Base-by-base conservation (phyloP, 225 moss, liverwort and hornwort genomes). In the Straminergon stramineum region DNA sequence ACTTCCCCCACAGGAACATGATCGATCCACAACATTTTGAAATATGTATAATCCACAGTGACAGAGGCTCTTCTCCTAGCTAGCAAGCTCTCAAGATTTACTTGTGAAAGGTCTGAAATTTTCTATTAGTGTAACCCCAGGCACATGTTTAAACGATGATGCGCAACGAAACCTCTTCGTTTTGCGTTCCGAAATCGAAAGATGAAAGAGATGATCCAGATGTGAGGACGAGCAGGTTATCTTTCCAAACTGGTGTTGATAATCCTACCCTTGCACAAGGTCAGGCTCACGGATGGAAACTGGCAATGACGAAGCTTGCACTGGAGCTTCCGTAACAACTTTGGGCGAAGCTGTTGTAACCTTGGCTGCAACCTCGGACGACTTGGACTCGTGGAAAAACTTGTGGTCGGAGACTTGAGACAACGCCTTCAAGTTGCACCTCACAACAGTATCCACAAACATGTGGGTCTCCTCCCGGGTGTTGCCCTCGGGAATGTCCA, bases 401-500 rank as follows among this genome's bases (percentile, higher is more conserved):
- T 82, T 90, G 63, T 87, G 92, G 74, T 89, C 45, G 6, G 93
- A 90, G 62, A 95, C 93, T 60, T 92, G 92, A 14, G 90, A 89
- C 73, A 95, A 60, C 20, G 92, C 89, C 89, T 94, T 95, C 71
- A 95, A 87, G 86, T 95, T 95, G 88, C 95, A 95, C 16, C 92
- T 89, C 18, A 94, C 91, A 1, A 95, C 76, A 2, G 92, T 94
- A 34, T 94, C 95, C 15, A 94, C 92, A 20, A 92, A 95, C 88
- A 94, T 62, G 56, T 92, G 93, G 2, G 95, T 95, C 60, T 95
- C 93, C 41, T 94, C 94, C 8, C 90, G 87, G 6, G 93, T 94
- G 87, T 95, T 93, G 10, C 95, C 95, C 55, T 95, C 92, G 4
- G 94, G 95, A 19, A 93, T 91, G 89, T 94, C 95, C 6, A 93